These are phyloP conservation scores for Dactylellina parvicollis DNA, from an alignment of 2,329 filamentous ascomycete genomes.

Conservation along the genomic window DNA sequence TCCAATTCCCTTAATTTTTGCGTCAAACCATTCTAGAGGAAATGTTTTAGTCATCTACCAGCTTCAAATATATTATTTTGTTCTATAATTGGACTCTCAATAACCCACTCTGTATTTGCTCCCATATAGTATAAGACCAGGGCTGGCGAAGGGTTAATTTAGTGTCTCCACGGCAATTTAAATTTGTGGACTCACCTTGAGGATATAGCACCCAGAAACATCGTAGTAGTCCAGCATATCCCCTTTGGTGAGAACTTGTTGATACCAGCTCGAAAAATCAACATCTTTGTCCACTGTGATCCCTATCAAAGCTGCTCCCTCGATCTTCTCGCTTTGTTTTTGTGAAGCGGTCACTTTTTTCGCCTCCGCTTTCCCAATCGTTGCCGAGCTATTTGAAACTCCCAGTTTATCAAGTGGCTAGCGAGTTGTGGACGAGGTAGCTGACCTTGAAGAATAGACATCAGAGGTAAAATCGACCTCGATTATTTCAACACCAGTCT, in stretches of 20 bases:
- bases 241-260: constrained; percentile 95
- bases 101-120: constrained; percentile 69
- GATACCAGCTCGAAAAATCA: constrained; percentile 95
- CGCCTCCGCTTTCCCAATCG: constrained; percentile 62
- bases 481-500: constrained; percentile 56
- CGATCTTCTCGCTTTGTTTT: constrained; percentile 65
- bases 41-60: not conserved
- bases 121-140: constrained; percentile 74
- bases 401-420: not conserved
- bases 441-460: constrained; percentile 23
- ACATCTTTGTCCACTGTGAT: constrained; percentile 86
- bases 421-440: not conserved
- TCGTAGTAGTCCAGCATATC: constrained; percentile 99
- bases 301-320: constrained; percentile 76
- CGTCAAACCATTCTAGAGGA: constrained; percentile 57
- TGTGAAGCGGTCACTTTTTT: constrained; percentile 63
- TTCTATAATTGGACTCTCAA: not conserved
- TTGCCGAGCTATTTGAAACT: constrained; percentile 17
- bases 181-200: constrained; percentile 68
- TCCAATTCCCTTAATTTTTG: constrained; percentile 84
- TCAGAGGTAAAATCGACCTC: constrained; percentile 52
- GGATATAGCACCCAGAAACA: constrained; percentile 96
- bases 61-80: no score
- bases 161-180: not conserved
- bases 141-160: constrained; percentile 62